Evolutionary conservation across 495 filamentous ascomycete species (phyloP), one percentile per base, ranked within the genome.

Genomic region (Penicillium simplicissimum): DNA sequence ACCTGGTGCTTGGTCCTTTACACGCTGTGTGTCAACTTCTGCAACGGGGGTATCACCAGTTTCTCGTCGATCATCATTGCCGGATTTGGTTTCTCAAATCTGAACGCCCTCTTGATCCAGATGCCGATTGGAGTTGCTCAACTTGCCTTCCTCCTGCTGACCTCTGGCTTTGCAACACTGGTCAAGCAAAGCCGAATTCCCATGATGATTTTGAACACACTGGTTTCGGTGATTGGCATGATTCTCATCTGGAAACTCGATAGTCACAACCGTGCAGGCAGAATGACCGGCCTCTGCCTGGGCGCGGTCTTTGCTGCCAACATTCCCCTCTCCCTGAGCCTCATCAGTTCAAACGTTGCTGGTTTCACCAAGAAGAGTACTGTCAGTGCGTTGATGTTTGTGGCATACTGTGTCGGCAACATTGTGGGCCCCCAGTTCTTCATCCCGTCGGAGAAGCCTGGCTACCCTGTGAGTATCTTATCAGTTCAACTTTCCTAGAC

Each of bases 311-410:
- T 73, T 49, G 76, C 84, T 8, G 82, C 79, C 34, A 82, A 82
- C 11, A 85, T 86, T 57, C 85, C 86, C 0, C 77, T 83, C 5
- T 69, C 85, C 0, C 70, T 88, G 5, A 80, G 79, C 40, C 64
- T 87, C 21, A 84, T 88, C 48, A 78, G 75, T 2, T 82, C 79
- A 13, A 88, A 90, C 56, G 79, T 88, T 0, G 84, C 84, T 4
- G 86, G 87, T 6, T 87, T 86, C 68, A 88, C 87, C 8, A 90
- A 90, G 69, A 87, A 87, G 56, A 79, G 72, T 11, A 74, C 75
- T 0, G 75, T 80, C 9, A 77, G 71, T 14, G 76, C 74, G 3
- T 33, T 77, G 31, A 64, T 77, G 62, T 76, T 79, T 36, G 64
- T 73, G 15, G 72, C 65, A 10, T 76, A 76, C 38, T 79, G 76